phyloP scores from a whole-genome alignment of 306 rosid genomes.

The Vigna hirtella region DNA sequence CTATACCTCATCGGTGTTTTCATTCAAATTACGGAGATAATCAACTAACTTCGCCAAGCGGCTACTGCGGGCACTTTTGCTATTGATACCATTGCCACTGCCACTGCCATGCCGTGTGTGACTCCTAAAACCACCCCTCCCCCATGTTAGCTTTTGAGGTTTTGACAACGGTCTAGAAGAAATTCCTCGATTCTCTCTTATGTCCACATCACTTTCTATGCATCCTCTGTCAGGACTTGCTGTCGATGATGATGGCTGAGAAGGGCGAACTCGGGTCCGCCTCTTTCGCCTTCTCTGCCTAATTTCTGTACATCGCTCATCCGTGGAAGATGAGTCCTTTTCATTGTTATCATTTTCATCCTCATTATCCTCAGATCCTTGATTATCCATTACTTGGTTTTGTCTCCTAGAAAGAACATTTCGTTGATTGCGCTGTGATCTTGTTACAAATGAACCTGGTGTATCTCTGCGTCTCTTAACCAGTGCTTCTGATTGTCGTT shows the following conservation, averaged over 20 bases:
- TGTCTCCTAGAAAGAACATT: constrained; percentile 66
- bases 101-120: constrained; percentile 86
- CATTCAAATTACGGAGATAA: constrained; percentile 72
- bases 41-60: constrained; percentile 83
- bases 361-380: constrained; percentile 83
- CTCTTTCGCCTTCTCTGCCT: constrained; percentile 74
- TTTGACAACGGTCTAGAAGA: constrained; percentile 65
- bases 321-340: constrained; percentile 77
- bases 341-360: constrained; percentile 70
- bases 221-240: constrained; percentile 71
- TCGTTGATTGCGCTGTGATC: constrained; percentile 74
- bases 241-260: constrained; percentile 79
- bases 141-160: constrained; percentile 89
- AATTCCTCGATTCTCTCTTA: constrained; percentile 66
- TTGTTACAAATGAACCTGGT: constrained; percentile 54
- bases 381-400: constrained; percentile 54
- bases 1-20: constrained; percentile 75
- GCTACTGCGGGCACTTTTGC: constrained; percentile 67
- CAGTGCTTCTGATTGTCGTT: constrained; percentile 91
- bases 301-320: constrained; percentile 65
- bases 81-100: constrained; percentile 64
- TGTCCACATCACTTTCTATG: constrained; percentile 72
- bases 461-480: constrained; percentile 78
- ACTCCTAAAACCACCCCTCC: constrained; percentile 90
- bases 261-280: constrained; percentile 60